Percentiles rank a stretch among this genome's conserved stretches.
These are phyloP conservation scores for Phytophthora colocasiae DNA, from an alignment of 352 stramenopile species.

Conservation along the genomic window DNA sequence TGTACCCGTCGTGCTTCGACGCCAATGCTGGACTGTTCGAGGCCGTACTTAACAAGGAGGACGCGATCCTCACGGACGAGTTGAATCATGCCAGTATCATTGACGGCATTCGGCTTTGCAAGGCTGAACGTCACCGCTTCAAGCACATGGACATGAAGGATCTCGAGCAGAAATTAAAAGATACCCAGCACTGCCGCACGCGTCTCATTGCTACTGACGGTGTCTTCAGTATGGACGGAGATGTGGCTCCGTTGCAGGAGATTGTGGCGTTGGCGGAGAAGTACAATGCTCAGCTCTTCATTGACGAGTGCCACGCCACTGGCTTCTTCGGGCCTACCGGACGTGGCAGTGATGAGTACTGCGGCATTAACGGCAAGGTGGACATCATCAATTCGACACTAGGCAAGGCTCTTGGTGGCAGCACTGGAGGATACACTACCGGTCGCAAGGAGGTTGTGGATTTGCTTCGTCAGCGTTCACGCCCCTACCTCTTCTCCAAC, in stretches of 20 bases:
- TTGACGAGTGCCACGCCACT: slow-evolving; percentile 95
- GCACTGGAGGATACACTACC: slow-evolving; percentile 94
- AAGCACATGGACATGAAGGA: slow-evolving; percentile 95
- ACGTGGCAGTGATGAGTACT: slow-evolving; percentile 93
- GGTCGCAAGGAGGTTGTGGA: slow-evolving; percentile 92
- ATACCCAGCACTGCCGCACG: slow-evolving; percentile 90
- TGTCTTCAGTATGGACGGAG: slow-evolving; percentile 96
- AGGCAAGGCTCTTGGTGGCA: slow-evolving; percentile 93
- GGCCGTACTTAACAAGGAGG: slow-evolving; percentile 84
- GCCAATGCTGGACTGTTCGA: slow-evolving; percentile 95
- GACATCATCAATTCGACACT: slow-evolving; percentile 96
- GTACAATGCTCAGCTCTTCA: slow-evolving; percentile 94
- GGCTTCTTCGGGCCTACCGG: slow-evolving; percentile 94
- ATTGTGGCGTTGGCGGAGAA: slow-evolving; percentile 92
- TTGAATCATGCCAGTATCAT: slow-evolving; percentile 96
- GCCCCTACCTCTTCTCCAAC: slow-evolving; percentile 96
- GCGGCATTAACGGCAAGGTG: slow-evolving; percentile 86
- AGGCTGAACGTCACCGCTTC: slow-evolving; percentile 93
- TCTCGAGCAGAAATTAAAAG: slow-evolving; percentile 90
- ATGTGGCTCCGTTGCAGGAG: slow-evolving; percentile 91
- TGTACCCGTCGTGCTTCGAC: slow-evolving; percentile 96
- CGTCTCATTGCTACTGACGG: slow-evolving; percentile 94
- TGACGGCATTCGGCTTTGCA: slow-evolving; percentile 94
- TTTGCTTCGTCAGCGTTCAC: slow-evolving; percentile 89
- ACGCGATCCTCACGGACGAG: slow-evolving; percentile 94